Conservation (phyloP, 257 asterid species). For the Penstemon eatonii region DNA sequence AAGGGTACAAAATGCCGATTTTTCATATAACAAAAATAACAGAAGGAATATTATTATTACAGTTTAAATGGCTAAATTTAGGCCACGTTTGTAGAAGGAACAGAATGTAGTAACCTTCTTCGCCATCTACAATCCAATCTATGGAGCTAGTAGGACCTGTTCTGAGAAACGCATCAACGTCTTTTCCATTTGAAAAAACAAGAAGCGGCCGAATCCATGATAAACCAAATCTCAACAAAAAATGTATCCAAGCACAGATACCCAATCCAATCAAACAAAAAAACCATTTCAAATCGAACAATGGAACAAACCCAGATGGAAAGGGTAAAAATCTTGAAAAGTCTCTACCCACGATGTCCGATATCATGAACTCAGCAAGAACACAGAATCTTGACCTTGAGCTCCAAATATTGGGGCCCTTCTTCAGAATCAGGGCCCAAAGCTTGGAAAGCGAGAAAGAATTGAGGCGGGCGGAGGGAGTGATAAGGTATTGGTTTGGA, state of each 20-base stretch:
- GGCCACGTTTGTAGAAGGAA: too few relatives aligned
- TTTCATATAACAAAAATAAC: too few relatives aligned
- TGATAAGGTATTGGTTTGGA: slow-evolving; percentile 70
- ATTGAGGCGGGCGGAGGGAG: slow-evolving; percentile 79
- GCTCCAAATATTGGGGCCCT: slow-evolving; percentile 70
- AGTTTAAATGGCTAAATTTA: too few relatives aligned
- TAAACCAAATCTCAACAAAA: slow-evolving; percentile 6
- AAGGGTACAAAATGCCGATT: too few relatives aligned
- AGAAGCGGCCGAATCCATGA: too few relatives aligned
- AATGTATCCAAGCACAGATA: neutral
- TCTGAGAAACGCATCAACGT: neutral
- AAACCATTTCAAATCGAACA: slow-evolving; percentile 10
- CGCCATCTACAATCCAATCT: neutral
- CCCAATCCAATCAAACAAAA: slow-evolving; percentile 24
- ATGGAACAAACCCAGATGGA: neutral
- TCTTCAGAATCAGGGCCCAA: slow-evolving; percentile 73
- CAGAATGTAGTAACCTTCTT: too few relatives aligned
- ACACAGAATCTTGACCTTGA: slow-evolving; percentile 68
- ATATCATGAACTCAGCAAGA: slow-evolving; percentile 64
- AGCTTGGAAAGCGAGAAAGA: slow-evolving; percentile 47
- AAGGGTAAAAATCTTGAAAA: slow-evolving; percentile 12
- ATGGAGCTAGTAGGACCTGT: neutral
- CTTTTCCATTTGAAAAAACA: neutral
- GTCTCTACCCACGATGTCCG: slow-evolving; percentile 67
- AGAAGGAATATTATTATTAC: too few relatives aligned